Evolutionary conservation across 352 stramenopile genomes (phyloP).

Genomic region (Plasmopara viticola): DNA sequence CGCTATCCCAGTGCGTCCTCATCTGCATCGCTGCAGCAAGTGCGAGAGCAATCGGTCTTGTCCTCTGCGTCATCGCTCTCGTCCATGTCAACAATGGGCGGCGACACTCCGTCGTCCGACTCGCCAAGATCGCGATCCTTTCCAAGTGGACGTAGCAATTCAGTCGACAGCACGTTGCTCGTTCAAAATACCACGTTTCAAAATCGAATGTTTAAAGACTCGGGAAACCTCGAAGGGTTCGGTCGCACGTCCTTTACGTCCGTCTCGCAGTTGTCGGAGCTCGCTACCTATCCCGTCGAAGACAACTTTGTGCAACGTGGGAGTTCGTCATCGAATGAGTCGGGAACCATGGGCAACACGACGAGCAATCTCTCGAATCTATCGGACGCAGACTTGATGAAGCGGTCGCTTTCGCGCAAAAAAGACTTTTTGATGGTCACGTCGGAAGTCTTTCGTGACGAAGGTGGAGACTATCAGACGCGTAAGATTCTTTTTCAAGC

Average conservation of each 20-base stretch:
- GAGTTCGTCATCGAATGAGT: slow-evolving; percentile 50
- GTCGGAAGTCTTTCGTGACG: slow-evolving; percentile 81
- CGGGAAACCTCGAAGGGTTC: slow-evolving; percentile 49
- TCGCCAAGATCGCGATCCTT: slow-evolving; percentile 29
- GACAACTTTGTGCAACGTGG: slow-evolving; percentile 23
- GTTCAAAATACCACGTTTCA: slow-evolving; percentile 52
- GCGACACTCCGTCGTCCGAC: slow-evolving; percentile 19
- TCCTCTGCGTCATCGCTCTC: slow-evolving; percentile 39
- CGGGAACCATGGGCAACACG: slow-evolving; percentile 18
- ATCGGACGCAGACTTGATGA: slow-evolving; percentile 70
- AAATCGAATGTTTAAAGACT: slow-evolving; percentile 30
- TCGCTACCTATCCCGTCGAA: slow-evolving; percentile 24
- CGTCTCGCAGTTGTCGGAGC: slow-evolving; percentile 54
- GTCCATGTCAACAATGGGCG: slow-evolving; percentile 24
- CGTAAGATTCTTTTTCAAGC: slow-evolving; percentile 87
- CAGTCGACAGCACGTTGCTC: slow-evolving; percentile 36
- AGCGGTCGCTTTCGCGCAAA: slow-evolving; percentile 78
- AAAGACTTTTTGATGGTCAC: slow-evolving; percentile 90
- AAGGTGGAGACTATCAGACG: slow-evolving; percentile 79
- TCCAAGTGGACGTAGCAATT: slow-evolving; percentile 32
- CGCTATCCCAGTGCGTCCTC: slow-evolving; percentile 47
- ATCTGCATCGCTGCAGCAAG: slow-evolving; percentile 28
- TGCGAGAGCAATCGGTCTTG: slow-evolving; percentile 30
- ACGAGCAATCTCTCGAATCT: slow-evolving; percentile 24
- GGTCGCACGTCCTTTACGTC: slow-evolving; percentile 72